These are phyloP conservation scores for Tricholoma sp. DNA, from an alignment of 768 basidiomycete genomes.

Conservation along the genomic window DNA sequence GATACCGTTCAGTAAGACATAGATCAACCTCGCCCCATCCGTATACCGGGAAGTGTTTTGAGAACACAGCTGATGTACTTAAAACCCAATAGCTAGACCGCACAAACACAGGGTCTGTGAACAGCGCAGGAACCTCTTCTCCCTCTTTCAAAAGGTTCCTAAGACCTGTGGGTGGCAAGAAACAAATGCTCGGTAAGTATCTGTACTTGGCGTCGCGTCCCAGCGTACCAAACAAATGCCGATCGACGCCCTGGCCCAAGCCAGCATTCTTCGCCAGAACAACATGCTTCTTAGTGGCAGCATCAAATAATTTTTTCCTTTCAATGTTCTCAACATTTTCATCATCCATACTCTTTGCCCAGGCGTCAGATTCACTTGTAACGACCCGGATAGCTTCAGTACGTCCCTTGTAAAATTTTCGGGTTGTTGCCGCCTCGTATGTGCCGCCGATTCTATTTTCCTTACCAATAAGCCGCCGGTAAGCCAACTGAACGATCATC, in stretches of 20 bases:
- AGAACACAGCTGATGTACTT: slow-evolving; percentile 86
- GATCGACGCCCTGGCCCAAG: slow-evolving; percentile 72
- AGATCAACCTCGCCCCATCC: slow-evolving; percentile 83
- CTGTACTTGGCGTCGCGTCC: not conserved
- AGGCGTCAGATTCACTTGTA: slow-evolving; percentile 69
- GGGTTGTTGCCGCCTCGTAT: slow-evolving; percentile 94
- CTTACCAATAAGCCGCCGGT: slow-evolving; percentile 59
- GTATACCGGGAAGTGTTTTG: slow-evolving; percentile 78
- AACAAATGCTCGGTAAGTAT: not conserved
- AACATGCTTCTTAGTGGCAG: slow-evolving; percentile 62
- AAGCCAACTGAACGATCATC: slow-evolving; percentile 87
- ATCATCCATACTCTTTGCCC: slow-evolving; percentile 72
- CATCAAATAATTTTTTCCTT: slow-evolving; percentile 48
- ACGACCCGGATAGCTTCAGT: slow-evolving; percentile 93
- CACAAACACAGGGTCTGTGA: slow-evolving; percentile 66
- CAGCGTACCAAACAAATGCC: slow-evolving; percentile 75
- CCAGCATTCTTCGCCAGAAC: slow-evolving; percentile 61
- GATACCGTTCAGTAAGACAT: not conserved
- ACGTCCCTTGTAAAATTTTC: slow-evolving; percentile 81
- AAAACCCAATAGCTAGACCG: slow-evolving; percentile 81
- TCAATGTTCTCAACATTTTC: slow-evolving; percentile 31
- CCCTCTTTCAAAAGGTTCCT: slow-evolving; percentile 59
- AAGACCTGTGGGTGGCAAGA: slow-evolving; percentile 44
- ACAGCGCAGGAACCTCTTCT: slow-evolving; percentile 65
- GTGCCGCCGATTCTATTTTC: slow-evolving; percentile 64